Percentiles rank a stretch among this genome's conserved stretches.
Conservation (phyloP, 2,329 filamentous ascomycete species). For the Sporothrix humicola region DNA sequence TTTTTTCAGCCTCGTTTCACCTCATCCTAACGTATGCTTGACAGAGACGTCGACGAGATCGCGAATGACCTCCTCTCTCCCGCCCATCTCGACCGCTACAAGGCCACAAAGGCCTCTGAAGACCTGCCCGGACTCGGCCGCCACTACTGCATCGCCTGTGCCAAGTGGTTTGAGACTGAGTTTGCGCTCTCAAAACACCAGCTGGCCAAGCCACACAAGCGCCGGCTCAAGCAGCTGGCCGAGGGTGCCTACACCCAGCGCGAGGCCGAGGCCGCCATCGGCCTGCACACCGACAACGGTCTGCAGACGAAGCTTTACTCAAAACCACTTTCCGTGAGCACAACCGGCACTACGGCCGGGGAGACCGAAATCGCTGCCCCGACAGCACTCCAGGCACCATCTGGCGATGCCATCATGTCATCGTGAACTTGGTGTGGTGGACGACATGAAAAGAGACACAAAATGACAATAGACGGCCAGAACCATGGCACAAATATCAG, state of each 20-base stretch:
- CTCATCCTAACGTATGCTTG: background rate
- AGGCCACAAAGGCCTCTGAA: constrained; percentile 77
- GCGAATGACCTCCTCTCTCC: constrained; percentile 79
- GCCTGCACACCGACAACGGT: constrained; percentile 45
- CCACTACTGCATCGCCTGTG: constrained; percentile 89
- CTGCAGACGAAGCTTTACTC: constrained; percentile 32
- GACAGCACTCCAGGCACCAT: background rate
- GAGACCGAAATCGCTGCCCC: constrained; percentile 20
- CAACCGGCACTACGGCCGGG: constrained; percentile 15
- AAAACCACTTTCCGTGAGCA: constrained; percentile 31
- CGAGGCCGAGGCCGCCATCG: constrained; percentile 80
- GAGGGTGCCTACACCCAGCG: constrained; percentile 88
- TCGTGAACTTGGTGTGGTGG: background rate
- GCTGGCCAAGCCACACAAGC: constrained; percentile 91
- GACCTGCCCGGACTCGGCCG: constrained; percentile 86
- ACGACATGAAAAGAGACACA: background rate
- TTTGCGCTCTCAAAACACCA: constrained; percentile 74
- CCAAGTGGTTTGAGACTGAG: constrained; percentile 94
- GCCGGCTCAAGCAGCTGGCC: constrained; percentile 83
- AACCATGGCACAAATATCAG: too few relatives aligned
- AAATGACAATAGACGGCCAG: background rate
- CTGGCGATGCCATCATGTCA: constrained; percentile 32
- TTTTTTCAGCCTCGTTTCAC: background rate
- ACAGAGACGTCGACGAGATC: constrained; percentile 90
- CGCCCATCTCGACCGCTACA: constrained; percentile 80